Evolutionary conservation across 805 yeast species (phyloP).

Genomic region (Ogataea degrootiae): DNA sequence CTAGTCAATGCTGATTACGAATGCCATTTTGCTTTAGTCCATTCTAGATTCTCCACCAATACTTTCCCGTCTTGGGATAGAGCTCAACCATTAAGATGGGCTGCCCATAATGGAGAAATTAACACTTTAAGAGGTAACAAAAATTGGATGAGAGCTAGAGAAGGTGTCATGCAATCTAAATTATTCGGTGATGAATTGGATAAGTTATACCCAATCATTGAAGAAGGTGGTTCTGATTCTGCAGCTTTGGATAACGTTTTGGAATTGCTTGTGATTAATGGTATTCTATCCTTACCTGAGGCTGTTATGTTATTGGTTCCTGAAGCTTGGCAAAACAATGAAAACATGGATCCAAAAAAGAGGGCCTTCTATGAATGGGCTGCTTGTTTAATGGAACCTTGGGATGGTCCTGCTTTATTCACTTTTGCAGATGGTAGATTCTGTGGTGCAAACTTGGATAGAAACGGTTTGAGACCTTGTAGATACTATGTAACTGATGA

Average conservation of each 20-base stretch:
- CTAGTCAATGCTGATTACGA: conserved; percentile 86
- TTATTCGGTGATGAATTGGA: conserved; percentile 90
- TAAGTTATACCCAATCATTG: conserved; percentile 88
- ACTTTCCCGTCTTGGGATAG: conserved; percentile 99
- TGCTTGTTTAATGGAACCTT: conserved; percentile 97
- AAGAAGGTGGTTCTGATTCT: conserved; percentile 98
- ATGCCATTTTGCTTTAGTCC: conserved; percentile 94
- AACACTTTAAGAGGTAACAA: conserved; percentile 96
- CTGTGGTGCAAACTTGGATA: conserved; percentile 96
- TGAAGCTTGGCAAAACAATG: conserved; percentile 95
- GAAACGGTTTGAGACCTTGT: conserved; percentile 98
- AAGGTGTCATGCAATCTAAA: conserved; percentile 88
- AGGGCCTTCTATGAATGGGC: conserved; percentile 99
- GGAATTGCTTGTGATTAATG: conserved; percentile 87
- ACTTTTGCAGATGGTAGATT: conserved; percentile 96
- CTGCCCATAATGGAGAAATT: conserved; percentile 98
- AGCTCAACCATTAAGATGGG: conserved; percentile 96
- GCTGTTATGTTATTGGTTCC: conserved; percentile 97
- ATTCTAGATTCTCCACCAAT: conserved; percentile 95
- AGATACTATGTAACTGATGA: conserved; percentile 94
- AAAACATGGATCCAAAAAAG: conserved; percentile 82
- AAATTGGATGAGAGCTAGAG: conserved; percentile 99
- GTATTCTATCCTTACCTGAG: conserved; percentile 88
- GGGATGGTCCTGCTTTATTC: conserved; percentile 99
- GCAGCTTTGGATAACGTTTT: conserved; percentile 96